Percentiles rank a stretch among this genome's conserved stretches.
phyloP scores from a whole-genome alignment of 192 early-diverging fungal genomes.

The Funneliformis geosporum region DNA sequence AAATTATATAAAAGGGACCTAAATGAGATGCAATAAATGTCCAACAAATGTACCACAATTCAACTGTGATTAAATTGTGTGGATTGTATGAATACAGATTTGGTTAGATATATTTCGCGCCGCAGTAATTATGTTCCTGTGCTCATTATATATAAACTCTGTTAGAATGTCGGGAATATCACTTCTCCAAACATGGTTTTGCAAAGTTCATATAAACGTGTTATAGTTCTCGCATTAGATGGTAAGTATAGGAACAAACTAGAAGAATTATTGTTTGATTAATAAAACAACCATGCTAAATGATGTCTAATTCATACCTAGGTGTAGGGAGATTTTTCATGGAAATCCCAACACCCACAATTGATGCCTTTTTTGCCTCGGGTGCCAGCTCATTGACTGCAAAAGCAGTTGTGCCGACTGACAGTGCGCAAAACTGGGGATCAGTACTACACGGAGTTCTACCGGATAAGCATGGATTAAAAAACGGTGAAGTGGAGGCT shows the following conservation, averaged over 20 bases:
- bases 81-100: too few relatives aligned
- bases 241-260: background rate
- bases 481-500: conserved; percentile 11
- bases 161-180: background rate
- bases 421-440: conserved; percentile 29
- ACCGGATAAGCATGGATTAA: conserved; percentile 28
- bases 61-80: too few relatives aligned
- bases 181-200: background rate
- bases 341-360: background rate
- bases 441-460: conserved; percentile 23
- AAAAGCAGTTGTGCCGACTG: conserved; percentile 17
- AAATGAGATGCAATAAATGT: too few relatives aligned
- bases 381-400: conserved; percentile 21
- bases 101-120: too few relatives aligned
- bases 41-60: too few relatives aligned
- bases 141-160: too few relatives aligned
- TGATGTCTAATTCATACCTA: background rate
- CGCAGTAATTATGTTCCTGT: too few relatives aligned
- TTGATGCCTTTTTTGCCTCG: conserved; percentile 16
- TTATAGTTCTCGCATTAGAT: conserved; percentile 13
- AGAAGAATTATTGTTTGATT: background rate
- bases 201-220: conserved; percentile 10
- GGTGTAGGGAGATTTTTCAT: conserved; percentile 14
- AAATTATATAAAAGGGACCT: too few relatives aligned
- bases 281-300: background rate